These are phyloP conservation scores for Cytospora leucostoma DNA, from an alignment of 2,329 filamentous ascomycete species.

Conservation along the genomic window DNA sequence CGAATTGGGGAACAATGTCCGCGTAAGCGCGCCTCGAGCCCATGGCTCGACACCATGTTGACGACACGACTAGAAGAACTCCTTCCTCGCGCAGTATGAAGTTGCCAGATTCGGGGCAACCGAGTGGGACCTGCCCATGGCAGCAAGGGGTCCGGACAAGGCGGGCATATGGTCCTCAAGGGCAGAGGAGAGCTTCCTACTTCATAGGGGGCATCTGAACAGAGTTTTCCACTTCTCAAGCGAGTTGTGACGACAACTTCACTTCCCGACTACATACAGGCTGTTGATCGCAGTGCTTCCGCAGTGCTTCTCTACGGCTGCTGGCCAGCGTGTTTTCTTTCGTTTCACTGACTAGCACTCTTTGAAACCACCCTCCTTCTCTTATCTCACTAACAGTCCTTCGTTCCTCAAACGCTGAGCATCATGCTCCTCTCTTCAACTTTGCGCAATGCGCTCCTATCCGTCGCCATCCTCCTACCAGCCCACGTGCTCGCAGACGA, in stretches of 20 bases:
- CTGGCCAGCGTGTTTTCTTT: constrained; percentile 23
- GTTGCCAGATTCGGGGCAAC: neutral
- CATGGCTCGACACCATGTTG: constrained; percentile 1
- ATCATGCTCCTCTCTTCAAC: constrained; percentile 20
- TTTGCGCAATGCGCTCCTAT: constrained; percentile 16
- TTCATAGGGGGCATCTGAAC: constrained; percentile 7
- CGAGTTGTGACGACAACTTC: constrained; percentile 14
- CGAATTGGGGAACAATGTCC: constrained; percentile 18
- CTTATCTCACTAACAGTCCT: neutral
- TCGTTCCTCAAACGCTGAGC: constrained; percentile 14
- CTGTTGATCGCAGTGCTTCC: constrained; percentile 26
- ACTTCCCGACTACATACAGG: constrained; percentile 1
- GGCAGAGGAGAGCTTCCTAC: constrained; percentile 8
- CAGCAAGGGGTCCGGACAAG: neutral
- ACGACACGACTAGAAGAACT: neutral
- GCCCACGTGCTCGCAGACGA: constrained; percentile 10
- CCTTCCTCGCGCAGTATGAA: constrained; percentile 16
- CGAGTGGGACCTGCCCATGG: neutral
- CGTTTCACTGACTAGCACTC: constrained; percentile 5
- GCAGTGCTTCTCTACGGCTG: constrained; percentile 26
- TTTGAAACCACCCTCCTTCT: neutral
- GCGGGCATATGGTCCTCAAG: constrained; percentile 1
- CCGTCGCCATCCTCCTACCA: constrained; percentile 10
- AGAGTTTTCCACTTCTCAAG: constrained; percentile 14
- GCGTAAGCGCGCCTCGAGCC: neutral